Evolutionary conservation across 371 early-diverging fungal genomes (phyloP), one percentile per base, ranked within the genome.

Genomic region (Capniomyces stellatus): DNA sequence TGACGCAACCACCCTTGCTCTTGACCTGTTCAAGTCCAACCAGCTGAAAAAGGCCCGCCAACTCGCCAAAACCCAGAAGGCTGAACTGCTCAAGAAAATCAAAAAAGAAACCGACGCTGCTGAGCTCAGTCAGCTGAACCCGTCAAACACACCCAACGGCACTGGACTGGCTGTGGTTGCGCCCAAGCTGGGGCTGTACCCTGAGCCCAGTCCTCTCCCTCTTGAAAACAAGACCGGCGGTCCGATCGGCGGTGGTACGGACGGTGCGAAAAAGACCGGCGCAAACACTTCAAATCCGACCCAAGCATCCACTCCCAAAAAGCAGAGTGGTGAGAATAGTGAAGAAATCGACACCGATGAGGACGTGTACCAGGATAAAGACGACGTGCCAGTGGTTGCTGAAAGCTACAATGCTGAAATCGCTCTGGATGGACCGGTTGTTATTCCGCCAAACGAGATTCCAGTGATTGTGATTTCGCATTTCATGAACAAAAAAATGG

Each of bases 381-480:
- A 12, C 40, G 6, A 35, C 28, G n/a, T 35, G 18, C 3, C 27
- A 27, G n/a, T 15, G 23, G 12, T 24, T 22, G 3, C 3, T 2
- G 31, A 13, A 18, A 13, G 18, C n/a, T 3, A 19, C 31, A 35
- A 19, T 3, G 29, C 2, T 3, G 51, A 49, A 19, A n/a, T n/a
- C n/a, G n/a, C n/a, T n/a, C n/a, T n/a, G n/a, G n/a, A n/a, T n/a
- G n/a, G n/a, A n/a, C n/a, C n/a, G n/a, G n/a, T n/a, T n/a, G n/a
- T n/a, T n/a, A 40, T 69, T 31, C 64, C 71, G 22, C 66, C 72
- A 0, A 65, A 59, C 12, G 73, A 78, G 25, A 75, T 83, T 43
- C 96, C 96, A 12, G 83, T 95, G 24, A 73, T 95, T 10, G 73
- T 95, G 18, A 82, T 95, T 63, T 86, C 87, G 42, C 83, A 83